Conservation (phyloP, 805 yeast genomes). For the Metschnikowia bowlesiae region DNA sequence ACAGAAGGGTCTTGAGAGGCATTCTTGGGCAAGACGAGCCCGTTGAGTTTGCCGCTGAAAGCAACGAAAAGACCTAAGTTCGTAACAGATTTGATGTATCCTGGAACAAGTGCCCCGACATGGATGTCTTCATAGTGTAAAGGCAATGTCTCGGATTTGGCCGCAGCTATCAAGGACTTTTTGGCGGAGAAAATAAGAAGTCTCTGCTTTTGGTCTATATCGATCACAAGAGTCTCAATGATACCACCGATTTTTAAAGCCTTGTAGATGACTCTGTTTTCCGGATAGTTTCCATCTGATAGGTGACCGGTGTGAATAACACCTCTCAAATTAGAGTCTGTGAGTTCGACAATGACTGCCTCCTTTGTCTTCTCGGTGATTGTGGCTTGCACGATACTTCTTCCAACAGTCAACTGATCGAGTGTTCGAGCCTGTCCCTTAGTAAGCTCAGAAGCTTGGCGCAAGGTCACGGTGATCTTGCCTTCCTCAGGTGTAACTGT, state of each 20-base stretch:
- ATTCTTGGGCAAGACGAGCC: conserved; percentile 73
- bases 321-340: conserved; percentile 53
- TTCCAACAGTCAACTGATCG: conserved; percentile 52
- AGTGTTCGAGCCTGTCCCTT: conserved; percentile 45
- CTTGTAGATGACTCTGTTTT: conserved; percentile 63
- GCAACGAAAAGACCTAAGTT: conserved; percentile 76
- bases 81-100: conserved; percentile 77
- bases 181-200: conserved; percentile 63
- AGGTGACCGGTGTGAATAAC: conserved; percentile 70
- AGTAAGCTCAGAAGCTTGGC: conserved; percentile 53
- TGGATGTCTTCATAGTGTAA: conserved; percentile 52
- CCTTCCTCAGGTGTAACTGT: conserved; percentile 48
- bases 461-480: conserved; percentile 69
- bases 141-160: conserved; percentile 53
- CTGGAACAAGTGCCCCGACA: conserved; percentile 50
- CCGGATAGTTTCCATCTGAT: conserved; percentile 71
- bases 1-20: conserved; percentile 50
- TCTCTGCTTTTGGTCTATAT: conserved; percentile 58
- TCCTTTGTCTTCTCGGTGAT: conserved; percentile 76
- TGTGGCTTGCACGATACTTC: conserved; percentile 52
- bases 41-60: conserved; percentile 76
- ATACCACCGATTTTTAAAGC: conserved; percentile 57
- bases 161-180: conserved; percentile 61
- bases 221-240: conserved; percentile 61
- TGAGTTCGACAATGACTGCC: conserved; percentile 59